Conservation (phyloP, 1,139 yeast species). For the Hyphopichia fennica region DNA sequence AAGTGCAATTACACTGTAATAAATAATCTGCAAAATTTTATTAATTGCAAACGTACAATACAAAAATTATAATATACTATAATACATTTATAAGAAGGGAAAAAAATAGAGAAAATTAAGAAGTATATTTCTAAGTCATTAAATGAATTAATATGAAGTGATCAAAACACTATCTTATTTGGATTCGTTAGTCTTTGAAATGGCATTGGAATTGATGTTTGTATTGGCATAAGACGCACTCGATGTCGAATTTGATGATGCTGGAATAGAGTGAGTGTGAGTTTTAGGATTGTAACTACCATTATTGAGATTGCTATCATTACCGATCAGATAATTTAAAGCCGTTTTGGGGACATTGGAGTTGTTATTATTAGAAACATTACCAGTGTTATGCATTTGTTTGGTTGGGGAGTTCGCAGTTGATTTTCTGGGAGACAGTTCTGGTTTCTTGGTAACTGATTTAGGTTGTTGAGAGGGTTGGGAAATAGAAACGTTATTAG, state of each 20-base stretch:
- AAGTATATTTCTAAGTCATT: not conserved
- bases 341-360: not conserved
- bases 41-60: not conserved
- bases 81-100: constrained; percentile 2
- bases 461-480: not conserved
- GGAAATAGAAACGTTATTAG: not conserved
- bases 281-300: not conserved
- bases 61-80: not conserved
- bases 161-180: not conserved
- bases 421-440: not conserved
- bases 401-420: not conserved
- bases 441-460: not conserved
- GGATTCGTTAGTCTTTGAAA: not conserved
- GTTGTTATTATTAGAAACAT: not conserved
- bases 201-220: not conserved
- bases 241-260: not conserved
- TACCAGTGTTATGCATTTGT: not conserved
- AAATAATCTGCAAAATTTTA: no score
- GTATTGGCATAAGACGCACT: not conserved
- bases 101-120: not conserved
- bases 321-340: not conserved
- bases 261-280: not conserved
- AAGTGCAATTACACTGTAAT: no score
- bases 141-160: not conserved
- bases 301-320: not conserved